Conservation (phyloP, 768 basidiomycete genomes). For the Tricholoma terreum region DNA sequence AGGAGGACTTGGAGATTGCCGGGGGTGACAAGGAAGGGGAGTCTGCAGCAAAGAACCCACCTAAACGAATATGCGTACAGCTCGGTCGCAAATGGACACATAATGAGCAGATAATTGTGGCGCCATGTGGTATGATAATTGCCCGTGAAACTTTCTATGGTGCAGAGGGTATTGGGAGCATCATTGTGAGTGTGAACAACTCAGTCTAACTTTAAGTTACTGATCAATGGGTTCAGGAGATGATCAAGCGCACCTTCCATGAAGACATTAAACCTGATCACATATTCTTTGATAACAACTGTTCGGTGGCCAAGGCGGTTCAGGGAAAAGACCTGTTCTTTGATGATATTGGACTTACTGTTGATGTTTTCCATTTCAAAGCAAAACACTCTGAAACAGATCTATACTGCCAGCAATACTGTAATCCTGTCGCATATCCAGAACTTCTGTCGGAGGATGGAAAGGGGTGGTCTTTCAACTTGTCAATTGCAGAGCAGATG, state of each 20-base stretch:
- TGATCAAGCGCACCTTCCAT: conserved; percentile 18
- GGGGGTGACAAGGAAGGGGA: not conserved
- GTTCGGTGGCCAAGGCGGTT: conserved; percentile 6
- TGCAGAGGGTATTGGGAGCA: conserved; percentile 17
- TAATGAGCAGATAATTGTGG: conserved; percentile 31
- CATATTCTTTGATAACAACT: conserved; percentile 31
- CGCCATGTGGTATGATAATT: conserved; percentile 30
- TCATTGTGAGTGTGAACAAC: not conserved
- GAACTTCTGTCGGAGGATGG: conserved; percentile 28
- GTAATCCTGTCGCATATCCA: conserved; percentile 32
- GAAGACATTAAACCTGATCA: conserved; percentile 5
- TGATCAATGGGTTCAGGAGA: conserved; percentile 9
- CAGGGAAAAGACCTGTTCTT: conserved; percentile 14
- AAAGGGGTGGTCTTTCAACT: conserved; percentile 40
- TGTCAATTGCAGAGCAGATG: conserved; percentile 37
- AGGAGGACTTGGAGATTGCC: not conserved
- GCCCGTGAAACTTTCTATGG: conserved; percentile 30
- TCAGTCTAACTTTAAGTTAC: not conserved
- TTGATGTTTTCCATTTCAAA: conserved; percentile 37
- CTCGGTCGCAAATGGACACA: conserved; percentile 30
- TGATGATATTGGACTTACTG: conserved; percentile 20
- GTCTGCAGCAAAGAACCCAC: not conserved
- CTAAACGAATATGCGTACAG: conserved; percentile 16
- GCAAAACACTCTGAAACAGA: conserved; percentile 28
- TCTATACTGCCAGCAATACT: conserved; percentile 21